Percentiles rank a stretch among this genome's conserved stretches.
Conservation (phyloP, 1,284 basidiomycete species). For the Wallemia ichthyophaga region DNA sequence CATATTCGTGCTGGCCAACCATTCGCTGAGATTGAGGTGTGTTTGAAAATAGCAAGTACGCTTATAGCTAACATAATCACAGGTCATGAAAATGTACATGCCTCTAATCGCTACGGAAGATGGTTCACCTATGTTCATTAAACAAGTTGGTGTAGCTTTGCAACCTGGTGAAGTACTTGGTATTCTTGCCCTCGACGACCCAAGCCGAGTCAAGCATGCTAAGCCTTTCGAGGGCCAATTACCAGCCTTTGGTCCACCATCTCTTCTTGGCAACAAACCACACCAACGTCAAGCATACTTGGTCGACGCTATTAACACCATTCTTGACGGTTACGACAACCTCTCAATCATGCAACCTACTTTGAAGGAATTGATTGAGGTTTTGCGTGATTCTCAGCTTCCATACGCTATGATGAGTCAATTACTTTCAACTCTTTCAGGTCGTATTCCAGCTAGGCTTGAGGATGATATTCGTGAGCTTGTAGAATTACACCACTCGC, state of each 20-base stretch:
- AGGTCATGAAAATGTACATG: slow-evolving; percentile 99
- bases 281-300: slow-evolving; percentile 59
- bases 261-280: slow-evolving; percentile 63
- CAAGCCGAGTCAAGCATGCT: slow-evolving; percentile 84
- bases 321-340: slow-evolving; percentile 84
- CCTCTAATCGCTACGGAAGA: slow-evolving; percentile 84
- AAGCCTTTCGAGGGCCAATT: slow-evolving; percentile 91
- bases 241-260: slow-evolving; percentile 53
- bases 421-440: slow-evolving; percentile 64
- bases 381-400: slow-evolving; percentile 52
- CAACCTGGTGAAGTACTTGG: slow-evolving; percentile 95
- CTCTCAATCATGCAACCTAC: slow-evolving; percentile 50
- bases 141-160: slow-evolving; percentile 85
- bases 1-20: slow-evolving; percentile 85
- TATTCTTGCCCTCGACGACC: slow-evolving; percentile 87
- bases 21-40: slow-evolving; percentile 89
- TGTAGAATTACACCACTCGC: slow-evolving; percentile 42
- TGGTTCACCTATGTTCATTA: slow-evolving; percentile 84
- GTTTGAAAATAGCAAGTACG: slow-evolving; percentile 8
- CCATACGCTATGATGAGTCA: slow-evolving; percentile 64
- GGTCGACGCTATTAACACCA: slow-evolving; percentile 56
- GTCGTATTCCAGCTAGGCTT: slow-evolving; percentile 70
- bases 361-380: slow-evolving; percentile 46
- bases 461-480: slow-evolving; percentile 57
- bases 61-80: slow-evolving; percentile 7